Conservation (phyloP, 768 basidiomycete genomes). For the Kwoniella newhampshirensis region DNA sequence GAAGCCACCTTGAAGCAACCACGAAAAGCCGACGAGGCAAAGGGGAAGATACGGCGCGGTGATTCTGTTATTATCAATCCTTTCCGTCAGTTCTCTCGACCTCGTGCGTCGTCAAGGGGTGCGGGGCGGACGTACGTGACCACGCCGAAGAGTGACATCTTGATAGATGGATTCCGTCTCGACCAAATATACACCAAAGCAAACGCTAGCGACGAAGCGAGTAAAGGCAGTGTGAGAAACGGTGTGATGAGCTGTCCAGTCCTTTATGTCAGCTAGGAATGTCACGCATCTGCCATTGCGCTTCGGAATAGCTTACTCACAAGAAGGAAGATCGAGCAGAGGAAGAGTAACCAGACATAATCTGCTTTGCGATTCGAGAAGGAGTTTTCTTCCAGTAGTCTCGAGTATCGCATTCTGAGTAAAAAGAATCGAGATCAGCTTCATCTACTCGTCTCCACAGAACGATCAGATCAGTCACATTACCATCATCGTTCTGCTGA, state of each 20-base stretch:
- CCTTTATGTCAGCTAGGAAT: neutral
- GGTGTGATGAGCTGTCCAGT: slow-evolving; percentile 70
- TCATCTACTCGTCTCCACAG: too few relatives aligned
- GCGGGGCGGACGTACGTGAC: slow-evolving; percentile 60
- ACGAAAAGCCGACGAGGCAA: slow-evolving; percentile 80
- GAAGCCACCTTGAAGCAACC: slow-evolving; percentile 50
- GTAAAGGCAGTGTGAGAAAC: slow-evolving; percentile 85
- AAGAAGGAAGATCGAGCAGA: slow-evolving; percentile 80
- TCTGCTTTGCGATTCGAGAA: slow-evolving; percentile 88
- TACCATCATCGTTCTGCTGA: too few relatives aligned
- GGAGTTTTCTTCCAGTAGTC: slow-evolving; percentile 94
- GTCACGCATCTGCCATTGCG: too few relatives aligned
- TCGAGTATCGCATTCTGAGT: slow-evolving; percentile 90
- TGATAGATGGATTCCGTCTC: slow-evolving; percentile 84
- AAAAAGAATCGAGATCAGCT: too few relatives aligned
- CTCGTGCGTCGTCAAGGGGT: neutral
- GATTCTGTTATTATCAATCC: slow-evolving; percentile 56
- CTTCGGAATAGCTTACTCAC: slow-evolving; percentile 62
- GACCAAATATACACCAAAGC: slow-evolving; percentile 98
- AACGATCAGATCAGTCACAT: too few relatives aligned
- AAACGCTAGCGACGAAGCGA: slow-evolving; percentile 88
- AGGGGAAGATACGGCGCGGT: slow-evolving; percentile 92
- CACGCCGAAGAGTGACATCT: slow-evolving; percentile 93
- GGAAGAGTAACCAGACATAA: slow-evolving; percentile 89
- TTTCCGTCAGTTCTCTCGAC: neutral